phyloP scores from a whole-genome alignment of 2,329 filamentous ascomycete genomes.

The Sclerotinia minor region DNA sequence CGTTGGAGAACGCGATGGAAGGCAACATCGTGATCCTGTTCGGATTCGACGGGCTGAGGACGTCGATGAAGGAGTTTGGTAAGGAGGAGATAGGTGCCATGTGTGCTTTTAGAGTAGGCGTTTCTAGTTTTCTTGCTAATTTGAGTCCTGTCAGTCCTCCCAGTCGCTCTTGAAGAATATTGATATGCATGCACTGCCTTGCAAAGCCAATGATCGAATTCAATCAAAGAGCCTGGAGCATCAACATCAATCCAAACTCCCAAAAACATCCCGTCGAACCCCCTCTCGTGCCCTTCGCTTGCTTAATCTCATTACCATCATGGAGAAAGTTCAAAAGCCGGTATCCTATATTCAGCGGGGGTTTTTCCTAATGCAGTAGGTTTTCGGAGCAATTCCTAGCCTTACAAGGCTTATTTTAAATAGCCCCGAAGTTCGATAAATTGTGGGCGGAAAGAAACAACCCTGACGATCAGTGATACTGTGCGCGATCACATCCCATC shows the following conservation, averaged over 20 bases:
- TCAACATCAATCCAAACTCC: neutral
- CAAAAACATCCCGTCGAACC: no score
- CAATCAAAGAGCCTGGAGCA: neutral
- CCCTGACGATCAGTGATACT: constrained; percentile 1
- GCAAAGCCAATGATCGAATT: neutral
- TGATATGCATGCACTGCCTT: neutral
- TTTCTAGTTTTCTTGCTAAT: neutral
- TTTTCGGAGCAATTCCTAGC: constrained; percentile 1
- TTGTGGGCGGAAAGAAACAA: neutral
- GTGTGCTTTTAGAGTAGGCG: neutral
- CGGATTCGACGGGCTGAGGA: neutral
- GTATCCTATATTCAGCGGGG: neutral
- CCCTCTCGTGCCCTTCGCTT: neutral
- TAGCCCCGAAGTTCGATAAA: neutral
- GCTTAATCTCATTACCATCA: neutral
- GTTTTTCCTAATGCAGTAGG: neutral
- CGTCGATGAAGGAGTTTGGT: neutral
- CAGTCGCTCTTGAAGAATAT: neutral
- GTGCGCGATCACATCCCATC: neutral
- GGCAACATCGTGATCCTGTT: constrained; percentile 4
- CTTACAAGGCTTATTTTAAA: constrained; percentile 3
- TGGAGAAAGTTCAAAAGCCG: neutral
- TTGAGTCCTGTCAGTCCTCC: neutral
- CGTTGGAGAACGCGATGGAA: neutral
- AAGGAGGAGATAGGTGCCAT: neutral